Evolutionary conservation across 1,284 basidiomycete species (phyloP), one percentile per base, ranked within the genome.

Genomic region (Dichomitus squalens): DNA sequence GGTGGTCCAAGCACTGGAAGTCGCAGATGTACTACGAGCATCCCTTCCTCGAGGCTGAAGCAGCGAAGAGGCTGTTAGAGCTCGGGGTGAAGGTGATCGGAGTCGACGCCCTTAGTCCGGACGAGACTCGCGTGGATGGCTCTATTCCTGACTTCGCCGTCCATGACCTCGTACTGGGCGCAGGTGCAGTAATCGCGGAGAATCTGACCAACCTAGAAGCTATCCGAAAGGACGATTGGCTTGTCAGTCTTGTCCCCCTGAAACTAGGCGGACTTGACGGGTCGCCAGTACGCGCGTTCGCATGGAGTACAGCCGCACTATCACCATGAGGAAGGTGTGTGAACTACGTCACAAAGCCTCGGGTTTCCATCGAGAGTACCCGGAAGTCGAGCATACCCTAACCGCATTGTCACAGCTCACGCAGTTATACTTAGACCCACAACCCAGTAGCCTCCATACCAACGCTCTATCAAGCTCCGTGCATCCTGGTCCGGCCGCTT

Each of bases 211-310:
- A 80, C 63, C 68, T 85, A 59, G 75, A 73, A 20, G 63, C 66
- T 21, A 69, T 84, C 20, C 55, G 70, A 40, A 65, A 68, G n/a
- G 73, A 75, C 21, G 68, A 77, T 12, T 77, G 77, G 59, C 74
- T 79, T 53, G 79, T 87, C 21, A 82, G 77, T 56, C 64, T 89
- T 40, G 69, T 82, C 16, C 88, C 87, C 0, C 70, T 90, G 53
- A 83, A 78, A 51, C 58, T 90, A 18, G 70, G 72, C 6, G 79
- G 76, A 1, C 75, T 79, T n/a, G 88, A 90, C 65, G 88, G 84
- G 7, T 83, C 86, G 0, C 87, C 88, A 0, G 77, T 87, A 6
- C 76, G 88, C 53, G 87, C 86, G 2, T 85, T 81, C 57, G 87
- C 83, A 7, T 83, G 79, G 75, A 53, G 33, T 20, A 12, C 35